Evolutionary conservation across 768 basidiomycete species (phyloP), one percentile per base, ranked within the genome.

Genomic region (Leccinum sublutescens): DNA sequence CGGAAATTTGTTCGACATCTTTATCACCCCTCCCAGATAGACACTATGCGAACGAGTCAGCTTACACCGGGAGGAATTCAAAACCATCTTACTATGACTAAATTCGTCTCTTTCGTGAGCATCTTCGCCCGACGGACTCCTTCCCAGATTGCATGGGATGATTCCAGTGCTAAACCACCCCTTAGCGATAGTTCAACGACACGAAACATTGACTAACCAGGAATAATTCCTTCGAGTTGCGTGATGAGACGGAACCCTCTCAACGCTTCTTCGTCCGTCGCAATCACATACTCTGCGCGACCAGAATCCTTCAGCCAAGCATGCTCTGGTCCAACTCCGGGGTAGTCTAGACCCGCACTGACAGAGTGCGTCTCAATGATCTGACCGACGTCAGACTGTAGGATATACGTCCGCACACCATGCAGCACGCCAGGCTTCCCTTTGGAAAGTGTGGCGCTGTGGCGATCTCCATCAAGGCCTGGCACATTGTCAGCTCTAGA

Each of bases 331-430:
- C 97, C 97, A 52, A 99, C 96, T 62, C 95, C 95, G 25, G 95
- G 95, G 75, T 98, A 98, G 75, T 98, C 95, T 48, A 97, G 79
- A 19, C 95, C 95, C 52, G 95, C 96, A 65, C 93, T 95, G 75
- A 99, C 89, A 4, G 95, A 97, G 75, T 98, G 95, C 9, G 96
- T 98, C 75, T 98, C 96, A 62, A 90, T 85, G 72, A 99, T 96
- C 76, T 99, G 97, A 45, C 97, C 97, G 12, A 84, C 84, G 27
- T 80, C 71, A 25, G 89, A 89, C 71, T 99, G 97, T 17, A 99
- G 82, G 63, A 99, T 84, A 75, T 98, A 98, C 4, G 97, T 98
- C 68, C 91, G 82, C 55, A 96, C 94, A 58, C 97, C 97, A 74
- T 98, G 96, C 43, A 99, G 81, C 47, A 99, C 95, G 57, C 97